These are phyloP conservation scores for Furcasterigmium furcatum DNA, from an alignment of 2,329 filamentous ascomycete genomes.

Conservation along the genomic window DNA sequence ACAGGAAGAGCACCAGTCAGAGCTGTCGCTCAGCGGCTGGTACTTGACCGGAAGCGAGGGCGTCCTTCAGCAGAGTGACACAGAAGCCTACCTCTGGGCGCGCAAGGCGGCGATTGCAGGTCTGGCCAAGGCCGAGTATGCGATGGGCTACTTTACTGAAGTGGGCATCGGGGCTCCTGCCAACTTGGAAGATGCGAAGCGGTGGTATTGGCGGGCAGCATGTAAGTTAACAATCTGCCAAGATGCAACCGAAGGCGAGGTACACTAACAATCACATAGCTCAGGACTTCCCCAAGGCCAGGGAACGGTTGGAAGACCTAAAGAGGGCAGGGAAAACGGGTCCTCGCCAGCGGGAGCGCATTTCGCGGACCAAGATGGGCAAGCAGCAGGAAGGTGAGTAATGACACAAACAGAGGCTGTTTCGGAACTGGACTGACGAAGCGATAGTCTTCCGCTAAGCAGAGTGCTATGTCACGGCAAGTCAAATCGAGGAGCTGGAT, in stretches of 20 bases:
- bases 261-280: conserved; percentile 53
- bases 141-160: conserved; percentile 97
- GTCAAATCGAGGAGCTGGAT: background rate
- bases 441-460: background rate
- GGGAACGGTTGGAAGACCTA: conserved; percentile 88
- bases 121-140: conserved; percentile 91
- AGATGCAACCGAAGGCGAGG: no score
- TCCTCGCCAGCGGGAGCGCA: conserved; percentile 71
- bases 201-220: conserved; percentile 97
- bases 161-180: conserved; percentile 85
- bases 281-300: conserved; percentile 90
- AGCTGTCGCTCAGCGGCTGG: conserved; percentile 84
- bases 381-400: conserved; percentile 86
- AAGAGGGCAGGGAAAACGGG: conserved; percentile 67
- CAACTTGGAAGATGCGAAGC: conserved; percentile 91
- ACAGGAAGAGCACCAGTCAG: conserved; percentile 91
- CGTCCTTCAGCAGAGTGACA: conserved; percentile 87
- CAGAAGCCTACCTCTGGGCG: conserved; percentile 96
- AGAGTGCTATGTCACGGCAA: background rate
- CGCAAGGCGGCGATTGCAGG: conserved; percentile 87
- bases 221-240: conserved; percentile 58
- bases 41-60: conserved; percentile 90
- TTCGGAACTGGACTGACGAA: background rate
- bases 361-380: conserved; percentile 78
- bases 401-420: conserved; percentile 30